These are phyloP conservation scores for Scedosporium aurantiacum DNA, from an alignment of 2,329 filamentous ascomycete genomes.

Conservation along the genomic window DNA sequence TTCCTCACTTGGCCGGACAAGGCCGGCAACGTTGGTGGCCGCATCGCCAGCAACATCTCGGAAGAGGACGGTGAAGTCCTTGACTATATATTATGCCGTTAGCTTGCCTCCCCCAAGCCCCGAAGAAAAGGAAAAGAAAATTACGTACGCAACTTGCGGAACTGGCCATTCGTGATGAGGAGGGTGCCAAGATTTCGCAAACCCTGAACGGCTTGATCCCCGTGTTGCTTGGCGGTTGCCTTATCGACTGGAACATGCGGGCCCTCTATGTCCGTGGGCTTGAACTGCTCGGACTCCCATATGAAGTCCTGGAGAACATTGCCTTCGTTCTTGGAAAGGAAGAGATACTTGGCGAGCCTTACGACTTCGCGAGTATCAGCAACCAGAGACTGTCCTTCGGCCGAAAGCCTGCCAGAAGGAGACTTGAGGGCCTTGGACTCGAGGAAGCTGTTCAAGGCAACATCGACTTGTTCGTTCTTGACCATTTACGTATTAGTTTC, in stretches of 20 bases:
- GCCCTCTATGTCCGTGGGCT: conserved; percentile 46
- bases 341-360: conserved; percentile 69
- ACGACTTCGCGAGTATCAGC: conserved; percentile 70
- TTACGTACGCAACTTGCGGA: conserved; percentile 74
- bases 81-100: conserved; percentile 34
- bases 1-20: conserved; percentile 68
- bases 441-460: conserved; percentile 83
- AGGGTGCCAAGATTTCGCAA: conserved; percentile 80
- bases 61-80: conserved; percentile 67
- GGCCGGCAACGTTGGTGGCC: conserved; percentile 64
- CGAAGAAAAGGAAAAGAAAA: not conserved
- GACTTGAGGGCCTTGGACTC: conserved; percentile 56
- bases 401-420: conserved; percentile 67
- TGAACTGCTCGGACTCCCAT: conserved; percentile 77
- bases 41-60: conserved; percentile 90
- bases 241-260: conserved; percentile 63
- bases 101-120: not conserved
- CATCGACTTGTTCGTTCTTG: conserved; percentile 89
- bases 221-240: conserved; percentile 70
- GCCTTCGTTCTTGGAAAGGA: conserved; percentile 90
- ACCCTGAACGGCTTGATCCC: conserved; percentile 71
- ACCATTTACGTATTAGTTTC: not conserved
- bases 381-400: conserved; percentile 71
- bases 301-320: conserved; percentile 94
- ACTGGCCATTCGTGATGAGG: conserved; percentile 91